phyloP scores from a whole-genome alignment of 2,329 filamentous ascomycete species.

The Iodosphaeria phyllophila region DNA sequence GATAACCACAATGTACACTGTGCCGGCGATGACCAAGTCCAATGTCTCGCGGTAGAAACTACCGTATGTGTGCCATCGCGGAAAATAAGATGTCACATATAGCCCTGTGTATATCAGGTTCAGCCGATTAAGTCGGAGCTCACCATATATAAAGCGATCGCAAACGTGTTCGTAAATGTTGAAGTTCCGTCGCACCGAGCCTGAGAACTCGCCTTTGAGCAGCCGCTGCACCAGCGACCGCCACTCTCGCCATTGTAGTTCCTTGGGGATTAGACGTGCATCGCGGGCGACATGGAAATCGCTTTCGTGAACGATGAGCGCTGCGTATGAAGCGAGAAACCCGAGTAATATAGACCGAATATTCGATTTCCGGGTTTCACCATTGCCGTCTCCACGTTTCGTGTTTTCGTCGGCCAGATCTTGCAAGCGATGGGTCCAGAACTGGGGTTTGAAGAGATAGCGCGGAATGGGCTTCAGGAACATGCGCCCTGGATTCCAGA shows the following conservation, averaged over 20 bases:
- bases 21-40: constrained; percentile 16
- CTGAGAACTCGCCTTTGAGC: constrained; percentile 1
- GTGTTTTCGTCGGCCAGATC: neutral
- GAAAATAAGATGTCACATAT: too few species aligned
- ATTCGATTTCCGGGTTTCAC: constrained; percentile 5
- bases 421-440: constrained; percentile 15
- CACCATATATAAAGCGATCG: constrained; percentile 20
- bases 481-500: constrained; percentile 19
- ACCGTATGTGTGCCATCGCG: too few species aligned
- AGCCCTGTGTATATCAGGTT: constrained; percentile 21
- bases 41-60: too few species aligned
- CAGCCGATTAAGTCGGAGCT: constrained; percentile 18
- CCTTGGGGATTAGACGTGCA: constrained; percentile 14
- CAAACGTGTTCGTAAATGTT: constrained; percentile 13
- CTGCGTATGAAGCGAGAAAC: constrained; percentile 19
- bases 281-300: constrained; percentile 18
- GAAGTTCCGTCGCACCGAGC: neutral
- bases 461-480: constrained; percentile 20
- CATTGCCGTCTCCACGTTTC: neutral
- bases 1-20: constrained; percentile 18
- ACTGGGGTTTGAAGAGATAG: constrained; percentile 17
- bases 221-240: neutral
- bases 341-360: constrained; percentile 14
- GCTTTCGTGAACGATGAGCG: constrained; percentile 18
- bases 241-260: constrained; percentile 19